Percentiles rank a stretch among this genome's conserved stretches.
These are phyloP conservation scores for Lentinula novae-zelandiae DNA, from an alignment of 1,284 basidiomycete genomes.

Conservation along the genomic window DNA sequence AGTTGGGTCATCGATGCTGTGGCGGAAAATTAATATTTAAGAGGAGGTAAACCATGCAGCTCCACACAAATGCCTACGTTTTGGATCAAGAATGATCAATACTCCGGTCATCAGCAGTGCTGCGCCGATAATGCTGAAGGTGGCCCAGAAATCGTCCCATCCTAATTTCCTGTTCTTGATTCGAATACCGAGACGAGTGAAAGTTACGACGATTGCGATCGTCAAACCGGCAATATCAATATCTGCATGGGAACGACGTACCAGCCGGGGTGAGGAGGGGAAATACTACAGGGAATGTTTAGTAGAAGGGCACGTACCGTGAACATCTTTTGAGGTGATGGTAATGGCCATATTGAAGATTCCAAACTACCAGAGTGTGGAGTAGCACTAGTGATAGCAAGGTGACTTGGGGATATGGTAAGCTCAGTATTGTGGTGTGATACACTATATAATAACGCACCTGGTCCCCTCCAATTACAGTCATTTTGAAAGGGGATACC, in stretches of 20 bases:
- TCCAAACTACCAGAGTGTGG: background rate
- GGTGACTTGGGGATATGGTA: background rate
- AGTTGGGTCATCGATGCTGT: background rate
- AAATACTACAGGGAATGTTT: background rate
- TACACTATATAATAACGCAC: no score
- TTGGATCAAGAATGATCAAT: background rate
- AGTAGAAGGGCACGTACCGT: background rate
- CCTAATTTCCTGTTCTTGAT: background rate
- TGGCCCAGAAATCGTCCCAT: conserved; percentile 4
- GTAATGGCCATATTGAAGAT: background rate
- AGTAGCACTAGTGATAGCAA: background rate
- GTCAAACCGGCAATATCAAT: background rate
- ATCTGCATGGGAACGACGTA: background rate
- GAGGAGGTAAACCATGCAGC: background rate
- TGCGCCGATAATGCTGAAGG: background rate
- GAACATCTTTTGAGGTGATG: conserved; percentile 1
- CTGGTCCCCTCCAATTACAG: background rate
- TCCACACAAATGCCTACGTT: background rate
- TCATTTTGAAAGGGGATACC: background rate
- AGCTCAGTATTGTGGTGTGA: background rate
- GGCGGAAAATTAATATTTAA: background rate
- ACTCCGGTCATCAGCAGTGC: background rate
- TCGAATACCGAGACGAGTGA: background rate
- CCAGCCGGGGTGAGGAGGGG: background rate
- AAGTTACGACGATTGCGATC: background rate